A percentile compares a stretch with the other conserved stretches of the same genome.
Conservation (phyloP, 1,284 basidiomycete species). For the Moesziomyces parantarcticus region DNA sequence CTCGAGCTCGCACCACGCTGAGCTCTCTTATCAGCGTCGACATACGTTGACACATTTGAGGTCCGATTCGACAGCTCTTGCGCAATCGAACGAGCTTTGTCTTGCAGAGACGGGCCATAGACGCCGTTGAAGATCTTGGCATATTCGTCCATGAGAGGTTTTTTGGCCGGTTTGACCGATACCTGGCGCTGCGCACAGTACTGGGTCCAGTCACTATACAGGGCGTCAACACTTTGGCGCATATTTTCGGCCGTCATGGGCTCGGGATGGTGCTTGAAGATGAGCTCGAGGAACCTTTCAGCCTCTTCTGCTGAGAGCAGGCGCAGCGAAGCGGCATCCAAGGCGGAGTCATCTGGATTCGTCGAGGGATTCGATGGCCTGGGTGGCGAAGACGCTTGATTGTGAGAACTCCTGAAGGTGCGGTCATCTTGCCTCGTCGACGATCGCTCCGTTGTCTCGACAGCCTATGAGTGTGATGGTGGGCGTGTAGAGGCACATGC, state of each 20-base stretch:
- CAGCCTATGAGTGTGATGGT: no score
- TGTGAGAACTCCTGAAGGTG: neutral
- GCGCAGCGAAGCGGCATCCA: slow-evolving; percentile 5
- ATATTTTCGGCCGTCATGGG: slow-evolving; percentile 44
- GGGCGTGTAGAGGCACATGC: no score
- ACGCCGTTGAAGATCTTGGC: slow-evolving; percentile 40
- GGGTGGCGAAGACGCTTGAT: slow-evolving; percentile 17
- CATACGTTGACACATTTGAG: slow-evolving; percentile 4
- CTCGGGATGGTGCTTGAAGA: slow-evolving; percentile 45
- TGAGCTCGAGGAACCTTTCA: slow-evolving; percentile 38
- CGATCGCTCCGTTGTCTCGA: no score
- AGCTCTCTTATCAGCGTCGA: neutral
- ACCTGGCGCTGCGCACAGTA: slow-evolving; percentile 31
- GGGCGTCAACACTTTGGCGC: slow-evolving; percentile 43
- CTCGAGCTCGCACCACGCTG: slow-evolving; percentile 16
- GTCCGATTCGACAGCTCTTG: slow-evolving; percentile 35
- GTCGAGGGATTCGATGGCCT: no score
- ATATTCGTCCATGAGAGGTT: slow-evolving; percentile 50
- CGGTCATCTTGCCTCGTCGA: no score
- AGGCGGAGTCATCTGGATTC: neutral
- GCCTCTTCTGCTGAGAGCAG: slow-evolving; percentile 28
- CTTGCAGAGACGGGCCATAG: slow-evolving; percentile 32
- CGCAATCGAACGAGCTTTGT: slow-evolving; percentile 33
- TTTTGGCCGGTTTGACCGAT: slow-evolving; percentile 26
- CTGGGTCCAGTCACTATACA: slow-evolving; percentile 36